Conservation (phyloP, 2,329 filamentous ascomycete genomes). For the Ciborinia camelliae region DNA sequence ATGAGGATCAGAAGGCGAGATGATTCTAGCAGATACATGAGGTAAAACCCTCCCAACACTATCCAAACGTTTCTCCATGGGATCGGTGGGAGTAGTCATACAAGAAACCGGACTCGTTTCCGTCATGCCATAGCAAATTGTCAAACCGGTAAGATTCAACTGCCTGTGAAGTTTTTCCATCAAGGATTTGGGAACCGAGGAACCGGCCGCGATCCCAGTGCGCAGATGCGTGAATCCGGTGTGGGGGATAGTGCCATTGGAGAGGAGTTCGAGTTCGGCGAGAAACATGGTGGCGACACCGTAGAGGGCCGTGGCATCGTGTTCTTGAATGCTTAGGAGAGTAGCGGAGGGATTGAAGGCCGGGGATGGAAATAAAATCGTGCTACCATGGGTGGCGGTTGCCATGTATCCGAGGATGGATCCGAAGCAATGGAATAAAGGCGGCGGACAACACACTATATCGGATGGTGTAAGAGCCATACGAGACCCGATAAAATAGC, state of each 20-base stretch:
- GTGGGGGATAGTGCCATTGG: conserved; percentile 43
- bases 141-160: conserved; percentile 76
- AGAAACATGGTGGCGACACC: conserved; percentile 94
- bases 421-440: conserved; percentile 89
- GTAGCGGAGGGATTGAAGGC: conserved; percentile 68
- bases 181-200: conserved; percentile 75
- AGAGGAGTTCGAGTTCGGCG: conserved; percentile 77
- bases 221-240: conserved; percentile 61
- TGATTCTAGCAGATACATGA: conserved; percentile 76
- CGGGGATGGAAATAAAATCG: conserved; percentile 81
- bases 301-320: conserved; percentile 65
- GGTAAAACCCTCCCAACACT: conserved; percentile 79
- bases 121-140: conserved; percentile 71
- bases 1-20: conserved; percentile 61
- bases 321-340: conserved; percentile 52
- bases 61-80: conserved; percentile 61
- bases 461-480: conserved; percentile 77
- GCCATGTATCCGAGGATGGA: conserved; percentile 75
- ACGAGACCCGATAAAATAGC: conserved; percentile 73
- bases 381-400: conserved; percentile 76
- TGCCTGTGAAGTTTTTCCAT: conserved; percentile 72
- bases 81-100: conserved; percentile 68
- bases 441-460: conserved; percentile 78
- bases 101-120: conserved; percentile 48
- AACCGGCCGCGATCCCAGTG: conserved; percentile 91